phyloP scores from a whole-genome alignment of 2,329 filamentous ascomycete species.

The Microdochium paspali region DNA sequence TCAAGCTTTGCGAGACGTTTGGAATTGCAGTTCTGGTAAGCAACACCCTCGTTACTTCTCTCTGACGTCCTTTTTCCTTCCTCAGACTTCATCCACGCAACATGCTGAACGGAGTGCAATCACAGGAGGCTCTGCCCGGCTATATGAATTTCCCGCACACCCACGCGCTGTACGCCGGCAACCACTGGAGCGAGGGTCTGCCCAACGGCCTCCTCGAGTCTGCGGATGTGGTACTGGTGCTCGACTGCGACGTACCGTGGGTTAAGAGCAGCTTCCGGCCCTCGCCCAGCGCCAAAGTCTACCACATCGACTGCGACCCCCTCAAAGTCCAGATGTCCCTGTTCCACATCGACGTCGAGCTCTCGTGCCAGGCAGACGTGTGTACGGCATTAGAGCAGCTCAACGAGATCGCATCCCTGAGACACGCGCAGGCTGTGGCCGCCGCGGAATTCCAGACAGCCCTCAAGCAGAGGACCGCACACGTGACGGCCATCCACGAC shows the following conservation, averaged over 20 bases:
- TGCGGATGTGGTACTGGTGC: conserved; percentile 55
- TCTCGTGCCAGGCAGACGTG: conserved; percentile 39
- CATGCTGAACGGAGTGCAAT: too few species aligned
- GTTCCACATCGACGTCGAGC: conserved; percentile 44
- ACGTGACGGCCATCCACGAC: conserved; percentile 60
- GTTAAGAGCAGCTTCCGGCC: conserved; percentile 56
- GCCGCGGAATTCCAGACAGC: background rate
- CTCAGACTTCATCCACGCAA: too few species aligned
- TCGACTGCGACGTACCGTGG: conserved; percentile 65
- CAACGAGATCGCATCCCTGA: conserved; percentile 10
- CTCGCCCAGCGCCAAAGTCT: conserved; percentile 43
- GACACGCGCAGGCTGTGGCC: too few species aligned
- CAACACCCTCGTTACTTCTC: too few species aligned
- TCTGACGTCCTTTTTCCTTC: too few species aligned
- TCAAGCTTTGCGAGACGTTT: conserved; percentile 36
- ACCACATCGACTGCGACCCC: conserved; percentile 58
- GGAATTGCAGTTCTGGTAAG: too few species aligned
- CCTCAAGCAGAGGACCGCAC: background rate
- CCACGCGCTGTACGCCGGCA: too few species aligned
- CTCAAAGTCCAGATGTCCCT: conserved; percentile 54
- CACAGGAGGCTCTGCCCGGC: too few species aligned
- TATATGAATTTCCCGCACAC: too few species aligned
- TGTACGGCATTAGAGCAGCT: conserved; percentile 29
- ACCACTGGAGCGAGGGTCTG: too few species aligned
- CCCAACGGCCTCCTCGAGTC: conserved; percentile 49